Evolutionary conservation across 495 filamentous ascomycete genomes (phyloP).

Genomic region (Lentithecium fluviatile): DNA sequence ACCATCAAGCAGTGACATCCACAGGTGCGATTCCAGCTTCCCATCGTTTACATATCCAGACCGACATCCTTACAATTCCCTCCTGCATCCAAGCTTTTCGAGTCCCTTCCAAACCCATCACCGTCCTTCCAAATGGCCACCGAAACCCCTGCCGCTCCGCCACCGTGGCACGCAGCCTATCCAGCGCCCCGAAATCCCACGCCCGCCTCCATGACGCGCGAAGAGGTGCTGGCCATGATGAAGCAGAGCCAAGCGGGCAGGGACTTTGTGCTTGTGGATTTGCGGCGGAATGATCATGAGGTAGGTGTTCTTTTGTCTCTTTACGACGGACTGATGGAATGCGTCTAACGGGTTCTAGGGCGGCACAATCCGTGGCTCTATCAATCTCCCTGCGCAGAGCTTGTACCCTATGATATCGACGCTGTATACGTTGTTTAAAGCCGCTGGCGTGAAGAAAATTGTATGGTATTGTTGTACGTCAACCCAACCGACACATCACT

Average conservation of each 20-base stretch:
- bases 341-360: too few species aligned
- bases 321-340: not conserved
- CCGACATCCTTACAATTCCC: too few species aligned
- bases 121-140: too few species aligned
- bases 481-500: not conserved
- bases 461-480: constrained; percentile 68
- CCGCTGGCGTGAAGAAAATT: constrained; percentile 51
- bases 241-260: not conserved
- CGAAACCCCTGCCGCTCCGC: not conserved
- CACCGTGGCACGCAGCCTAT: constrained; percentile 9
- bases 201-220: not conserved
- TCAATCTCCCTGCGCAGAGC: constrained; percentile 72
- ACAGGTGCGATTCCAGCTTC: too few species aligned
- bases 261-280: constrained; percentile 17
- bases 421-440: constrained; percentile 55
- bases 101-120: not conserved
- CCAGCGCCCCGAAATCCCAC: constrained; percentile 2
- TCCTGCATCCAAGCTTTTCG: too few species aligned
- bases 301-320: not conserved
- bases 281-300: constrained; percentile 12
- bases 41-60: too few species aligned
- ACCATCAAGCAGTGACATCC: too few species aligned
- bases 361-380: constrained; percentile 63
- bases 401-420: constrained; percentile 58
- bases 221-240: constrained; percentile 2